These are phyloP conservation scores for Pythium dissimile DNA, from an alignment of 352 stramenopile genomes.

Conservation along the genomic window DNA sequence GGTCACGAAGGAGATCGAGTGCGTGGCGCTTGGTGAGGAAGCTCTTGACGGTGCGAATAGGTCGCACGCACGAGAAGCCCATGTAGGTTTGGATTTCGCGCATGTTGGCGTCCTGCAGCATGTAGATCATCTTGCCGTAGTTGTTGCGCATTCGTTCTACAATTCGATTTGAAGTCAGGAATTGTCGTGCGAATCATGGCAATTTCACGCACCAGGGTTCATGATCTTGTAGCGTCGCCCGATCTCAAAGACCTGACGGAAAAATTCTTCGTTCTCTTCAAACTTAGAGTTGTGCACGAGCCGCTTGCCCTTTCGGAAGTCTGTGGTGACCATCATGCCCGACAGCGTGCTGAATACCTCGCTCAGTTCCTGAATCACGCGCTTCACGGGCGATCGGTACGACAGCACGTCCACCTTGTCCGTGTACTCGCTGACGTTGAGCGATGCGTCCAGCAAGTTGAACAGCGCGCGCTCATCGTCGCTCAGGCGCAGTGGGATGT, in stretches of 20 bases:
- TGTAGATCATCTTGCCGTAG: constrained; percentile 95
- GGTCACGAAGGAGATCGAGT: constrained; percentile 76
- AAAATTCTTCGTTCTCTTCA: constrained; percentile 81
- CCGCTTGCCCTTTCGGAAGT: constrained; percentile 86
- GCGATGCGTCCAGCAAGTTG: constrained; percentile 89
- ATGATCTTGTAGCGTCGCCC: constrained; percentile 96
- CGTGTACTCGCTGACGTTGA: constrained; percentile 93
- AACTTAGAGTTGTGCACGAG: constrained; percentile 89
- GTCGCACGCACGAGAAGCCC: constrained; percentile 66
- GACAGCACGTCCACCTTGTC: constrained; percentile 85
- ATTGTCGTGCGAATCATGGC: neutral
- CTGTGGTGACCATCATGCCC: constrained; percentile 84
- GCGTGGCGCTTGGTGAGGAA: constrained; percentile 66
- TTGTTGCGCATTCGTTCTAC: constrained; percentile 94
- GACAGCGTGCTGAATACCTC: constrained; percentile 90
- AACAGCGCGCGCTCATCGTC: constrained; percentile 94
- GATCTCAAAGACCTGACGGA: constrained; percentile 92
- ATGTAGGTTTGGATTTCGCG: constrained; percentile 77
- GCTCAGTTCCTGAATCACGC: constrained; percentile 85
- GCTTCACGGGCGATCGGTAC: constrained; percentile 67
- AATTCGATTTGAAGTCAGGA: neutral
- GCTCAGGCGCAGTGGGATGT: constrained; percentile 94
- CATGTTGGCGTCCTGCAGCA: constrained; percentile 89
- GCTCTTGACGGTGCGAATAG: constrained; percentile 9
- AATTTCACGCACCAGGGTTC: constrained; percentile 67